Evolutionary conservation across 1,139 yeast genomes (phyloP).

Genomic region (Williopsis jadinii): DNA sequence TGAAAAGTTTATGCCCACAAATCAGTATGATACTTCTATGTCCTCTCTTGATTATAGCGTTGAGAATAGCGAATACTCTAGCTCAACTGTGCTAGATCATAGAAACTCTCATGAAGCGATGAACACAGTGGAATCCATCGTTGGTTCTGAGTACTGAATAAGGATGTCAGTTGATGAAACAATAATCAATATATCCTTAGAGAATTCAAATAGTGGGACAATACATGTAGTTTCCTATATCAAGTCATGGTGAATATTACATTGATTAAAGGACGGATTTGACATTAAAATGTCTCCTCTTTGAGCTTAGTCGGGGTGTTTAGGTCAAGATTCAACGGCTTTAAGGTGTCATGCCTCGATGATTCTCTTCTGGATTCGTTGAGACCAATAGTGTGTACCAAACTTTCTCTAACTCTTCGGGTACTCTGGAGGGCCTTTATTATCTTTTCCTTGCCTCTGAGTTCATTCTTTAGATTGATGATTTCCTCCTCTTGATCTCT

Average conservation of each 20-base stretch:
- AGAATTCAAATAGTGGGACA: too few species aligned
- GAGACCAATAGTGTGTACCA: slow-evolving; percentile 15
- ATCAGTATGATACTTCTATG: slow-evolving; percentile 3
- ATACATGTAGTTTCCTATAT: too few species aligned
- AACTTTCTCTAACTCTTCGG: slow-evolving; percentile 39
- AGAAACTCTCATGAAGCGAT: too few species aligned
- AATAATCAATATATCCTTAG: too few species aligned
- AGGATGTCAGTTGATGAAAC: too few species aligned
- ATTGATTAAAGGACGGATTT: neutral
- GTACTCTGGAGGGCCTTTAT: slow-evolving; percentile 67
- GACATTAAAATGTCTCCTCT: slow-evolving; percentile 1
- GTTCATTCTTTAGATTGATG: slow-evolving; percentile 49
- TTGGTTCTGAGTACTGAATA: too few species aligned
- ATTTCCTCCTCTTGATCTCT: slow-evolving; percentile 70
- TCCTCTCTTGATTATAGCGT: too few species aligned
- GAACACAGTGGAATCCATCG: too few species aligned
- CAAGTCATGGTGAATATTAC: neutral
- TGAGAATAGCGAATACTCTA: too few species aligned
- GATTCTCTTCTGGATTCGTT: slow-evolving; percentile 14
- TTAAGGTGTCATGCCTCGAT: slow-evolving; percentile 8
- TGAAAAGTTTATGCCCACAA: slow-evolving; percentile 19
- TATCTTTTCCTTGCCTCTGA: slow-evolving; percentile 69
- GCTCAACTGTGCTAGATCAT: too few species aligned
- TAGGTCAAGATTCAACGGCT: slow-evolving; percentile 10
- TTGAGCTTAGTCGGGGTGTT: neutral